phyloP scores from a whole-genome alignment of 208 protist genomes.

The Wallacemonas sp. region DNA sequence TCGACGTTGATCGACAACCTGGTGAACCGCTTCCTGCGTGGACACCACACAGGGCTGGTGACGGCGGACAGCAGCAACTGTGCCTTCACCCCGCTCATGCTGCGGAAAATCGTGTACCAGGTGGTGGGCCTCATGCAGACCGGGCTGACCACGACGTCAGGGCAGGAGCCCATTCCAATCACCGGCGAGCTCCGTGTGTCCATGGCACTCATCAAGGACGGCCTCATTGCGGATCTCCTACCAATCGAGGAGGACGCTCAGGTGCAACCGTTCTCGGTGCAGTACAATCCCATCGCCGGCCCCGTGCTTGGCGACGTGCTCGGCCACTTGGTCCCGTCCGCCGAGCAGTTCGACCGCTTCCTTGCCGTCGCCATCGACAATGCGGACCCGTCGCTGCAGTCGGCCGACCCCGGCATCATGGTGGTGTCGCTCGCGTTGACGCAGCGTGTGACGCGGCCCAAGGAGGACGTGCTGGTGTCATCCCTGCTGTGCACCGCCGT shows the following conservation, averaged over 20 bases:
- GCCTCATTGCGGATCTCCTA: conserved; percentile 67
- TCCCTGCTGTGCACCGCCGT: conserved; percentile 70
- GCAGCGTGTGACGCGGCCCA: conserved; percentile 41
- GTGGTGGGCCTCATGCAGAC: conserved; percentile 43
- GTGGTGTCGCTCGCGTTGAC: conserved; percentile 63
- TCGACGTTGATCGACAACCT: conserved; percentile 64
- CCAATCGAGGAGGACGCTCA: conserved; percentile 48
- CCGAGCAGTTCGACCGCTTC: conserved; percentile 69
- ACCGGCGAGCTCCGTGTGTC: conserved; percentile 67
- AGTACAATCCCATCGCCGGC: conserved; percentile 57
- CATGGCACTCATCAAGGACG: conserved; percentile 78
- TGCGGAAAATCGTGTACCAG: conserved; percentile 62
- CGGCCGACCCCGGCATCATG: conserved; percentile 77
- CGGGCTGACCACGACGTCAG: background rate
- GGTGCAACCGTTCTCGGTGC: conserved; percentile 66
- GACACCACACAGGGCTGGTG: conserved; percentile 64
- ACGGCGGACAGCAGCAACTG: conserved; percentile 71
- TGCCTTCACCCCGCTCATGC: conserved; percentile 70
- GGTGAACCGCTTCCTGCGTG: conserved; percentile 54
- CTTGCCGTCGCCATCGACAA: conserved; percentile 69
- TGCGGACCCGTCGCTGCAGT: conserved; percentile 63
- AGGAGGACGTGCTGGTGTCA: conserved; percentile 67
- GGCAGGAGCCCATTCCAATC: conserved; percentile 13
- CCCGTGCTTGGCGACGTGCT: conserved; percentile 48
- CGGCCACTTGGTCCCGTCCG: conserved; percentile 46